Evolutionary conservation across 2,329 filamentous ascomycete species (phyloP).

Genomic region (Trichoderma lentiforme): DNA sequence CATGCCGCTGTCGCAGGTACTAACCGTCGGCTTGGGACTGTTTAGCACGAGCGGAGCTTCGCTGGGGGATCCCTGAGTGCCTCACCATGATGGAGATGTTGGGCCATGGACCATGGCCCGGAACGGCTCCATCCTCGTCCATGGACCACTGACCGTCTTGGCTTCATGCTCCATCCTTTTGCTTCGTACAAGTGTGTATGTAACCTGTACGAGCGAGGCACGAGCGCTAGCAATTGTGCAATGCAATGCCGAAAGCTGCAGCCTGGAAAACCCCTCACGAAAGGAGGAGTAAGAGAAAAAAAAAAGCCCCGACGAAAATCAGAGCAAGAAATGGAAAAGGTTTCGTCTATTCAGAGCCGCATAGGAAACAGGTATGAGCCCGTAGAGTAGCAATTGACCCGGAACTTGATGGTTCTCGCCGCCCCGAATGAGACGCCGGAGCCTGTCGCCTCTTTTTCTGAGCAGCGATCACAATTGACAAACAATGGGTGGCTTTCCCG

Average conservation of each 20-base stretch:
- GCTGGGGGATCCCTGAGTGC: constrained; percentile 15
- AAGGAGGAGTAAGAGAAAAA: background rate
- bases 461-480: constrained; percentile 2
- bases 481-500: background rate
- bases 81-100: constrained; percentile 10
- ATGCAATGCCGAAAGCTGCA: background rate
- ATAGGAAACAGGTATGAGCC: background rate
- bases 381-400: background rate
- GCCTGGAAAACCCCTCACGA: background rate
- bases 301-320: background rate
- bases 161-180: constrained; percentile 3
- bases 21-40: constrained; percentile 9
- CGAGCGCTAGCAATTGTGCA: constrained; percentile 13
- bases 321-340: background rate
- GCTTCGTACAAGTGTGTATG: background rate
- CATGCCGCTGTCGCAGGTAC: background rate
- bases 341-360: background rate
- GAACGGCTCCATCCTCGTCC: background rate
- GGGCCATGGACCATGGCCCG: background rate
- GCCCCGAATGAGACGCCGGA: background rate
- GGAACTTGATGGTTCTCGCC: background rate
- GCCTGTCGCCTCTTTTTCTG: constrained; percentile 2
- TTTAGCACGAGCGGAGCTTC: constrained; percentile 3
- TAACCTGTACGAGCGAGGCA: background rate
- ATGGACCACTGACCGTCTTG: constrained; percentile 1